These are phyloP conservation scores for Penicillium roqueforti DNA, from an alignment of 495 filamentous ascomycete genomes.

Conservation along the genomic window DNA sequence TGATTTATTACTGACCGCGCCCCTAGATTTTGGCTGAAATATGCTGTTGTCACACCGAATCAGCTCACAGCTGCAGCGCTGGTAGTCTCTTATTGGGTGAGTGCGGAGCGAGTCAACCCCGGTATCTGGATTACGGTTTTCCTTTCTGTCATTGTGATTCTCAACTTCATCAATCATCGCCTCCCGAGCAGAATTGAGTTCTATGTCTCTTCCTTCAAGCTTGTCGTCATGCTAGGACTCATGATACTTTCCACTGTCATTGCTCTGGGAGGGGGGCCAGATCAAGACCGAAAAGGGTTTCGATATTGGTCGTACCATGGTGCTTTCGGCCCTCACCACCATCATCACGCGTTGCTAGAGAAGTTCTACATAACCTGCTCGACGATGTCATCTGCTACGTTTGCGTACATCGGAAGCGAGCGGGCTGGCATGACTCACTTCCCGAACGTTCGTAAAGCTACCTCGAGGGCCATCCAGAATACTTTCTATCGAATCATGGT, in stretches of 20 bases:
- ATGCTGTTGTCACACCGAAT: constrained; percentile 73
- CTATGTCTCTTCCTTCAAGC: constrained; percentile 57
- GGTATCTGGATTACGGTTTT: constrained; percentile 73
- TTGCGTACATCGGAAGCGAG: constrained; percentile 81
- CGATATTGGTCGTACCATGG: constrained; percentile 59
- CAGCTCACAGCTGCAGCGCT: constrained; percentile 72
- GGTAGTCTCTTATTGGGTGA: constrained; percentile 67
- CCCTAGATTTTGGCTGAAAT: constrained; percentile 53
- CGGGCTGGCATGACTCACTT: constrained; percentile 69
- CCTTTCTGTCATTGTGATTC: constrained; percentile 53
- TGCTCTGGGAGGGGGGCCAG: constrained; percentile 63
- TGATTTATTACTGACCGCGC: not conserved
- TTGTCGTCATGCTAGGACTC: constrained; percentile 62
- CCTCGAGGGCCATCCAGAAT: constrained; percentile 68
- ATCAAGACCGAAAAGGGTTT: constrained; percentile 62
- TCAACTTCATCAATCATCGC: constrained; percentile 55
- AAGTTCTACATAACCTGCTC: constrained; percentile 67
- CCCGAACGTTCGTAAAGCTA: constrained; percentile 63
- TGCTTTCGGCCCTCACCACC: constrained; percentile 21
- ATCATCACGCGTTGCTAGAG: constrained; percentile 13
- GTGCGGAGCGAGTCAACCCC: constrained; percentile 55
- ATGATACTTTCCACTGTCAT: constrained; percentile 67
- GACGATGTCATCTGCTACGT: constrained; percentile 68
- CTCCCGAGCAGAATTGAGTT: constrained; percentile 51
- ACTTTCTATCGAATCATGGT: constrained; percentile 78